phyloP scores from a whole-genome alignment of 805 yeast genomes.

The Cyberlindnera amylophila region DNA sequence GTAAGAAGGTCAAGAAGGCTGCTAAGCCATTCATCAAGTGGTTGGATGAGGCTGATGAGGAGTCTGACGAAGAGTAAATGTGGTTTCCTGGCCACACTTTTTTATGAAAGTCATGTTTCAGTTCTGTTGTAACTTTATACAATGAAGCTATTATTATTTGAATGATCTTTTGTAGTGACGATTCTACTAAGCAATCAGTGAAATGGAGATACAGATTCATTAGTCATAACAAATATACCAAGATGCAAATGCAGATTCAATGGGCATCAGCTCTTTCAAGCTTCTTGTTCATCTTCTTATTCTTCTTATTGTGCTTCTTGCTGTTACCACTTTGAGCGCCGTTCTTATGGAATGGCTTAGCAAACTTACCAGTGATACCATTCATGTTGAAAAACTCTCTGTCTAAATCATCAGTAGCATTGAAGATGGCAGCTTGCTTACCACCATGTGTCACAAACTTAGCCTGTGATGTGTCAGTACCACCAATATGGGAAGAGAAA shows the following conservation, averaged over 20 bases:
- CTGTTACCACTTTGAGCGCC: conserved; percentile 34
- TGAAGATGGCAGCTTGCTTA: conserved; percentile 71
- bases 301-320: conserved; percentile 75
- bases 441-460: conserved; percentile 70
- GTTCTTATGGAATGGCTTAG: conserved; percentile 69
- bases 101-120: neutral
- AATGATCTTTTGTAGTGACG: no score
- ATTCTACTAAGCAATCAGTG: no score
- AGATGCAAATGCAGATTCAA: neutral
- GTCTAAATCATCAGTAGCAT: conserved; percentile 81
- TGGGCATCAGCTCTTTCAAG: conserved; percentile 10
- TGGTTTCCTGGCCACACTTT: neutral
- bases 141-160: no score
- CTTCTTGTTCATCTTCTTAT: conserved; percentile 40
- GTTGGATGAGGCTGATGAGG: conserved; percentile 91
- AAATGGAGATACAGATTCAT: conserved; percentile 1
- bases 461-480: conserved; percentile 41
- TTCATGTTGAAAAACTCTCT: conserved; percentile 77
- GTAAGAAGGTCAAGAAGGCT: conserved; percentile 92
- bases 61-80: conserved; percentile 36
- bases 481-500: conserved; percentile 73
- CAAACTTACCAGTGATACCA: conserved; percentile 56
- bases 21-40: conserved; percentile 94
- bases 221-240: conserved; percentile 4
- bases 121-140: neutral